phyloP scores from a whole-genome alignment of 352 stramenopile genomes.

The Globisporangium heterothallicum region DNA sequence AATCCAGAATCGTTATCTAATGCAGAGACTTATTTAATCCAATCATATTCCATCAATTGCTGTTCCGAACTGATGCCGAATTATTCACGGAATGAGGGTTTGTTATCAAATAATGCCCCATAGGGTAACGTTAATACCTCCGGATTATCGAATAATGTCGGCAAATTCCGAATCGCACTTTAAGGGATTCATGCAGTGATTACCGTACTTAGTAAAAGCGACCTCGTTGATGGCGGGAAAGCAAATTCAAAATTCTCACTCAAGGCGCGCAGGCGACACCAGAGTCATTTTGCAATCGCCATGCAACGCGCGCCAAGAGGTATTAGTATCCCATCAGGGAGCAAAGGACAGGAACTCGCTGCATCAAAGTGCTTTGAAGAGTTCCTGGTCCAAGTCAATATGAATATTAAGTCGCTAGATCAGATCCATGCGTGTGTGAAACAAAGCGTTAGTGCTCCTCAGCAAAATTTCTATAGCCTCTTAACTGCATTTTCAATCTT shows the following conservation, averaged over 20 bases:
- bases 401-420: background rate
- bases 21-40: too few relatives aligned
- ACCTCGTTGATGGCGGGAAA: too few relatives aligned
- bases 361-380: background rate
- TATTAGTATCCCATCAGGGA: background rate
- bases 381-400: background rate
- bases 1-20: too few relatives aligned
- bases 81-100: background rate
- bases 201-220: background rate
- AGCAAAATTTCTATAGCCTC: slow-evolving; percentile 12
- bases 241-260: too few relatives aligned
- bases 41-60: too few relatives aligned
- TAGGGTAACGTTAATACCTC: too few relatives aligned
- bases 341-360: background rate
- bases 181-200: background rate
- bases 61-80: background rate
- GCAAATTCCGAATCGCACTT: background rate
- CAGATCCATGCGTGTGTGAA: background rate
- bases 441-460: background rate
- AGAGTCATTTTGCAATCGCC: background rate
- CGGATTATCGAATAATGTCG: background rate
- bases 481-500: slow-evolving; percentile 17
- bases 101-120: background rate
- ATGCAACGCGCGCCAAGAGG: background rate
- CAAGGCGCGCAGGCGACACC: background rate